These are phyloP conservation scores for Heterobasidion occidentale DNA, from an alignment of 1,284 basidiomycete species.

Conservation along the genomic window DNA sequence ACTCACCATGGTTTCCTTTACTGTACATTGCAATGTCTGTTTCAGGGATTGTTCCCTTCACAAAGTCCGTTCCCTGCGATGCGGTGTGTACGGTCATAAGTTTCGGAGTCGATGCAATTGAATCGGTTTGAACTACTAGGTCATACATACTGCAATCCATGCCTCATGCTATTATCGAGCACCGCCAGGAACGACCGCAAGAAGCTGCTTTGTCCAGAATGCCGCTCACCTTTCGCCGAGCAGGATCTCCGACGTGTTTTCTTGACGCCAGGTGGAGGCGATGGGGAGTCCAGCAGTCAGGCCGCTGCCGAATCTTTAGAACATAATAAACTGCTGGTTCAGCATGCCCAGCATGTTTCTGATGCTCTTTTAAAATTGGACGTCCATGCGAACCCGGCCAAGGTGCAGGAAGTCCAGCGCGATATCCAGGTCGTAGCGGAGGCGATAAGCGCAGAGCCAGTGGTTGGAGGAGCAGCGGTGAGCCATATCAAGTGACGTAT, in stretches of 20 bases:
- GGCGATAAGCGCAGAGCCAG: background rate
- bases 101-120: background rate
- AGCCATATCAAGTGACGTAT: background rate
- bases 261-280: background rate
- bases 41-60: background rate
- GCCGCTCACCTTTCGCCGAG: background rate
- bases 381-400: background rate
- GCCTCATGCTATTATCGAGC: background rate
- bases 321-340: background rate
- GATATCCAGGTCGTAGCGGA: background rate
- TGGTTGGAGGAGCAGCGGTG: background rate
- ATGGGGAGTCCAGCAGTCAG: background rate
- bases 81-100: background rate
- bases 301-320: background rate
- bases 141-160: background rate
- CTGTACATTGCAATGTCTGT: background rate
- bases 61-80: background rate
- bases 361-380: background rate
- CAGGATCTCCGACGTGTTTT: background rate
- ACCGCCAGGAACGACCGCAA: background rate
- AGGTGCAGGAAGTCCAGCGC: background rate
- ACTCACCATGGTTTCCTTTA: background rate
- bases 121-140: background rate
- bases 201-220: background rate
- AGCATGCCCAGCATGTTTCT: background rate